Evolutionary conservation across 2,329 filamentous ascomycete species (phyloP).

Genomic region (Hypoxylon sp.): DNA sequence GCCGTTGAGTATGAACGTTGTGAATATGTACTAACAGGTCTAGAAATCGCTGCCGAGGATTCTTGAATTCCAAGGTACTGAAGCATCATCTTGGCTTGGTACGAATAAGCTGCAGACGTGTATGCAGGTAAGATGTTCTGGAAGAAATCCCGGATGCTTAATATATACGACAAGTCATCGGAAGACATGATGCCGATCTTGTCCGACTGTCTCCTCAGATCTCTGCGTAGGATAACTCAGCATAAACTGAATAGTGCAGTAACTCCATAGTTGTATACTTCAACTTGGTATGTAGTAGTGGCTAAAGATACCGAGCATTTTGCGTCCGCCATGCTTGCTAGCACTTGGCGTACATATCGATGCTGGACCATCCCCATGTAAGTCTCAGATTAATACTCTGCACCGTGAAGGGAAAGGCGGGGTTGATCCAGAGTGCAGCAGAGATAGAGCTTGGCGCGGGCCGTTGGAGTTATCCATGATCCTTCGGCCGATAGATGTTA

Average conservation of each 20-base stretch:
- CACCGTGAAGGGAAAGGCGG: conserved; percentile 32
- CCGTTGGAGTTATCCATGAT: conserved; percentile 33
- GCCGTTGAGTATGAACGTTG: too few species aligned
- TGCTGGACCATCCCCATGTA: conserved; percentile 25
- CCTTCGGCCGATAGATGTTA: conserved; percentile 30
- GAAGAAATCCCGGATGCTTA: conserved; percentile 15
- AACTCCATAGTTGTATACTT: conserved; percentile 3
- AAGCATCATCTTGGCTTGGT: conserved; percentile 9
- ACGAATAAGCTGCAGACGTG: conserved; percentile 22
- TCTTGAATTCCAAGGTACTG: conserved; percentile 2
- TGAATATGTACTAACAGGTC: too few species aligned
- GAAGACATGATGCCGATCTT: conserved; percentile 12
- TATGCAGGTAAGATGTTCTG: conserved; percentile 27
- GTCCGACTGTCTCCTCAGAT: conserved; percentile 4
- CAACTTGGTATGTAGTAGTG: conserved; percentile 8
- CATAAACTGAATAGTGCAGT: conserved; percentile 8
- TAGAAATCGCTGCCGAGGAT: conserved; percentile 4
- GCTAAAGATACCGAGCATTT: too few species aligned
- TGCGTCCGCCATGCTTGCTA: conserved; percentile 7
- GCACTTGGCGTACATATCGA: conserved; percentile 31
- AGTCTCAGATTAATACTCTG: conserved; percentile 34
- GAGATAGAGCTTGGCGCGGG: conserved; percentile 34
- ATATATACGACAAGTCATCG: too few species aligned
- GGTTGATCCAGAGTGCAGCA: conserved; percentile 26
- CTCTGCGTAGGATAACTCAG: conserved; percentile 3